Percentiles rank a stretch among this genome's conserved stretches.
Conservation (phyloP, 2,329 filamentous ascomycete genomes). For the Lachnellula suecica region DNA sequence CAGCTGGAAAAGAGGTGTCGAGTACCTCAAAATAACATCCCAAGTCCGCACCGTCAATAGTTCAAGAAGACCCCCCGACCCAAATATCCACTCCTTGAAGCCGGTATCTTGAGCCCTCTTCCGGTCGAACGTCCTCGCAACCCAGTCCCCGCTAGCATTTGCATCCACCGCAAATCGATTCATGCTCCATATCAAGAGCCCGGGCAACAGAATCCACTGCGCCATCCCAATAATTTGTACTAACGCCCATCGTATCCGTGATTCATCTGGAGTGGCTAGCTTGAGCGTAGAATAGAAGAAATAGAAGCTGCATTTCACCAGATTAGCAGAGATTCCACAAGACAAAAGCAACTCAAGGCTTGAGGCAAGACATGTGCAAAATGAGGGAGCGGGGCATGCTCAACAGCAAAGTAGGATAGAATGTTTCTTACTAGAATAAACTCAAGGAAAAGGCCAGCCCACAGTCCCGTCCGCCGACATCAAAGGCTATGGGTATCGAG, state of each 20-base stretch:
- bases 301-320: conserved; percentile 64
- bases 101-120: conserved; percentile 65
- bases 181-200: conserved; percentile 89
- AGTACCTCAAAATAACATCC: conserved; percentile 87
- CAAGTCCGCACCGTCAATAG: conserved; percentile 78
- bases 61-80: conserved; percentile 80
- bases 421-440: conserved; percentile 56
- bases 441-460: conserved; percentile 91
- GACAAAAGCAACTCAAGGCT: not conserved
- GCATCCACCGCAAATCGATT: conserved; percentile 93
- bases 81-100: conserved; percentile 83
- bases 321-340: not conserved
- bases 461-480: conserved; percentile 93
- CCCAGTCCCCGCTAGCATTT: conserved; percentile 72
- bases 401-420: not conserved
- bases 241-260: conserved; percentile 71
- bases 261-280: conserved; percentile 76
- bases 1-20: conserved; percentile 90
- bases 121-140: conserved; percentile 72
- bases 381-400: not conserved
- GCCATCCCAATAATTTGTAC: conserved; percentile 68
- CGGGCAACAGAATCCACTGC: conserved; percentile 85
- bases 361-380: not conserved
- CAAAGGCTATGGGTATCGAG: conserved; percentile 94
- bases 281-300: conserved; percentile 81